Conservation (phyloP, 345 rosid genomes). For the Populus pruinosa region DNA sequence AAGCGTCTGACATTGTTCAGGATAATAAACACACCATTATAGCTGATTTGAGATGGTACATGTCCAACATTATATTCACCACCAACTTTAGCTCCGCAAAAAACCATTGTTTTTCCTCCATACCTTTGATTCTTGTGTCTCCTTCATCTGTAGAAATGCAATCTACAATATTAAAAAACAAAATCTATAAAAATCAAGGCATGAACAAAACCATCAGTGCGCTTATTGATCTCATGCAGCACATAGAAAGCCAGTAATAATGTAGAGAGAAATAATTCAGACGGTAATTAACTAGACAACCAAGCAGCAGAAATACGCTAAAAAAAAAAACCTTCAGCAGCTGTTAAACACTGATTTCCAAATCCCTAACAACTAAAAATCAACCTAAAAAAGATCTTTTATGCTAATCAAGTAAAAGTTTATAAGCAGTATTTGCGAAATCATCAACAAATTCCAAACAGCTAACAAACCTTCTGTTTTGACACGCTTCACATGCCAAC, state of each 20-base stretch:
- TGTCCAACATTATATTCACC: slow-evolving; percentile 23
- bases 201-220: background rate
- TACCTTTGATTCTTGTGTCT: slow-evolving; percentile 34
- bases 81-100: slow-evolving; percentile 19
- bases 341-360: background rate
- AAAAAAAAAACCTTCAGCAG: background rate
- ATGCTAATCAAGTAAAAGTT: background rate
- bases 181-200: too few species aligned
- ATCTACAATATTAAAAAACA: background rate
- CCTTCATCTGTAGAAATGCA: slow-evolving; percentile 35
- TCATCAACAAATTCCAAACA: background rate
- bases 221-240: background rate
- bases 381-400: background rate
- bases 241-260: background rate
- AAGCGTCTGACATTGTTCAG: slow-evolving; percentile 3
- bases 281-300: too few species aligned
- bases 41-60: slow-evolving; percentile 11
- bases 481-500: background rate
- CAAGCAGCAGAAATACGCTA: background rate
- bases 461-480: background rate
- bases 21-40: slow-evolving; percentile 32
- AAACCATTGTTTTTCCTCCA: slow-evolving; percentile 17
- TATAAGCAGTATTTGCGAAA: background rate
- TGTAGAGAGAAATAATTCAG: background rate
- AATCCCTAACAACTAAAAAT: background rate